Evolutionary conservation across 208 protist species (phyloP), one percentile per base, ranked within the genome.

Genomic region (Leishmania major): DNA sequence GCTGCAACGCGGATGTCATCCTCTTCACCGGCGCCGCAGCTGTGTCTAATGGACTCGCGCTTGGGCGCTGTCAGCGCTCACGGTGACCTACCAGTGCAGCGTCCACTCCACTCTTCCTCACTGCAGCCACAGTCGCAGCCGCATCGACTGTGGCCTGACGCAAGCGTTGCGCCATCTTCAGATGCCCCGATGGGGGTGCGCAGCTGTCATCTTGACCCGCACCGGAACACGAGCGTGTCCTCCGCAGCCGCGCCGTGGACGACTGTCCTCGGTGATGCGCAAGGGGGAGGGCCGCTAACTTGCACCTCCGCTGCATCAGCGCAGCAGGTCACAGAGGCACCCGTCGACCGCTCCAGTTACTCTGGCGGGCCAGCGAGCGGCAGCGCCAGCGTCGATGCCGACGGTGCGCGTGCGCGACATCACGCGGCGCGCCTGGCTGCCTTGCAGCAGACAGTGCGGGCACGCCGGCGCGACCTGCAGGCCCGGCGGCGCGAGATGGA

Each of bases 401-500:
- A 69, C 0, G 76, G 3, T 11, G 77, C 47, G 55, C 75, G 57
- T 8, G 75, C 17, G 5, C 75, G 81, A 17, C 57, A 72, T 28
- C 73, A 88, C 59, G 85, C 79, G 10, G 51, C 60, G 64, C 81
- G 80, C 0, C 74, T 90, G 2, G 47, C 78, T 6, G 73, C 59
- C 3, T 64, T 87, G 17, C 82, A 84, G 28, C 57, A 77, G 49
- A 45, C 81, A 0, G 77, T 93, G 53, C 75, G 80, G 10, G 72
- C 86, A 49, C 86, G 80, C 35, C 89, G 84, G 15, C 70, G 79
- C 40, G 80, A 83, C 49, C 77, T 96, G 73, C 77, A 84, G 49
- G 62, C 25, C 1, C 83, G 80, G 47, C 87, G 83, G 11, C 72
- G 25, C 6, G 78, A 86, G 49, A 79, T 96, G 70, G 87, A 90